Conservation (phyloP, 2,329 filamentous ascomycete species). For the Clarireedia monteithiana region DNA sequence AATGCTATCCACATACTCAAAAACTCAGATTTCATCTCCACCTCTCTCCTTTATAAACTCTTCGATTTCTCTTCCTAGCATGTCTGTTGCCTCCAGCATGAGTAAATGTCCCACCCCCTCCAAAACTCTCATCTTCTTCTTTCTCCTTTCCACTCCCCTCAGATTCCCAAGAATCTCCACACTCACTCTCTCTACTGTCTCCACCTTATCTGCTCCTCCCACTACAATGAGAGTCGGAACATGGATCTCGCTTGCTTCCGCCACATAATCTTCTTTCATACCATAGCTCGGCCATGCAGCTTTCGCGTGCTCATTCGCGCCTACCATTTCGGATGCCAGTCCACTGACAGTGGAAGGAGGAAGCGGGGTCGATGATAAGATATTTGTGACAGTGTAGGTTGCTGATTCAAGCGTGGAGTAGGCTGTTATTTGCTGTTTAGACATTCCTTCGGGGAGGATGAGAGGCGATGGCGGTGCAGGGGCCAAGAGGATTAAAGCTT, state of each 20-base stretch:
- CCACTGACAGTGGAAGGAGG: slow-evolving; percentile 8
- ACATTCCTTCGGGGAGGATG: slow-evolving; percentile 28
- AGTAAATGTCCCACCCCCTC: slow-evolving; percentile 14
- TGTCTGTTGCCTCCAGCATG: slow-evolving; percentile 12
- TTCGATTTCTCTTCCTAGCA: slow-evolving; percentile 2
- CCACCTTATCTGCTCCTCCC: slow-evolving; percentile 30
- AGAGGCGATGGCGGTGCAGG: slow-evolving; percentile 31
- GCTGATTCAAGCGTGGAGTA: slow-evolving; percentile 27
- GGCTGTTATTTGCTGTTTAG: slow-evolving; percentile 29
- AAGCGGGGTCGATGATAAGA: slow-evolving; percentile 24
- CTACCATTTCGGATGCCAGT: slow-evolving; percentile 26
- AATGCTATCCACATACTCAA: background rate
- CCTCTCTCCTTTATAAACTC: background rate
- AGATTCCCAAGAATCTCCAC: slow-evolving; percentile 20
- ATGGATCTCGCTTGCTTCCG: slow-evolving; percentile 14
- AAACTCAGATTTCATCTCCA: no score
- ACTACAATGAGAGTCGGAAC: slow-evolving; percentile 24
- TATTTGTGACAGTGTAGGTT: slow-evolving; percentile 28
- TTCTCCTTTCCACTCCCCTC: background rate
- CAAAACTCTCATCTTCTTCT: slow-evolving; percentile 13
- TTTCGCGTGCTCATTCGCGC: slow-evolving; percentile 26
- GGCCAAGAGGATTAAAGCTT: slow-evolving; percentile 12
- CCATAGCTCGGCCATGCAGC: slow-evolving; percentile 31
- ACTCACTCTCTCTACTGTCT: slow-evolving; percentile 27
- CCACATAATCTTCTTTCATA: slow-evolving; percentile 30